A percentile compares a stretch with the other conserved stretches of the same genome.
phyloP scores from a whole-genome alignment of 1,139 yeast species.

The Yamadazyma aaseri region DNA sequence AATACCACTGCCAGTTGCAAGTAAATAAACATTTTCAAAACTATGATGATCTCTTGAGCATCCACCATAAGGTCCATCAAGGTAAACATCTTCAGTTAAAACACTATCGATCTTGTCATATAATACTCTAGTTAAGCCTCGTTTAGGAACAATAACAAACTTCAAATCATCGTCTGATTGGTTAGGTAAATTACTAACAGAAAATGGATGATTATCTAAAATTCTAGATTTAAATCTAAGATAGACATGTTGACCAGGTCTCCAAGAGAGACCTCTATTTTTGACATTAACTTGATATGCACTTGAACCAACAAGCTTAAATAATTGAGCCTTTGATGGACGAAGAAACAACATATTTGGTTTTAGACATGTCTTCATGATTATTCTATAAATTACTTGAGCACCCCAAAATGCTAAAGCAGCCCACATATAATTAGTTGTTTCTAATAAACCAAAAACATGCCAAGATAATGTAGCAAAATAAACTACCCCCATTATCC shows the following conservation, averaged over 20 bases:
- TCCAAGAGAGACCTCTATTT: constrained; percentile 46
- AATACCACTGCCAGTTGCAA: constrained; percentile 56
- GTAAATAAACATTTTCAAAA: constrained; percentile 47
- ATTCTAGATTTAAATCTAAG: constrained; percentile 46
- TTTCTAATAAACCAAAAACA: constrained; percentile 32
- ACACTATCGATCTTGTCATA: constrained; percentile 27
- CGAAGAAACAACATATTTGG: constrained; percentile 44
- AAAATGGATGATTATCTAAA: constrained; percentile 63
- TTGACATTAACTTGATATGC: constrained; percentile 44
- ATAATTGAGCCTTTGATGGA: constrained; percentile 44
- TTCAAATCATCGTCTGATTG: constrained; percentile 33
- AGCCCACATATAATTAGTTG: constrained; percentile 53
- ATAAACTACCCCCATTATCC: constrained; percentile 58
- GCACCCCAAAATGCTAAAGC: constrained; percentile 56
- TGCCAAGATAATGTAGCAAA: constrained; percentile 56
- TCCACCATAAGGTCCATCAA: constrained; percentile 72
- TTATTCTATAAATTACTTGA: constrained; percentile 50
- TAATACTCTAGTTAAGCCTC: constrained; percentile 47
- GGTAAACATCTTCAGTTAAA: constrained; percentile 33
- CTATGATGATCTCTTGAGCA: constrained; percentile 46
- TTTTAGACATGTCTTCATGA: constrained; percentile 51
- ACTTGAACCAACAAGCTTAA: constrained; percentile 26
- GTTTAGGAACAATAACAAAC: constrained; percentile 49
- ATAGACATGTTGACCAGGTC: constrained; percentile 62
- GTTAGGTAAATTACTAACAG: constrained; percentile 45